A percentile compares a stretch with the other conserved stretches of the same genome.
Evolutionary conservation across 768 basidiomycete genomes (phyloP).

Genomic region (Hydnum rufescens): DNA sequence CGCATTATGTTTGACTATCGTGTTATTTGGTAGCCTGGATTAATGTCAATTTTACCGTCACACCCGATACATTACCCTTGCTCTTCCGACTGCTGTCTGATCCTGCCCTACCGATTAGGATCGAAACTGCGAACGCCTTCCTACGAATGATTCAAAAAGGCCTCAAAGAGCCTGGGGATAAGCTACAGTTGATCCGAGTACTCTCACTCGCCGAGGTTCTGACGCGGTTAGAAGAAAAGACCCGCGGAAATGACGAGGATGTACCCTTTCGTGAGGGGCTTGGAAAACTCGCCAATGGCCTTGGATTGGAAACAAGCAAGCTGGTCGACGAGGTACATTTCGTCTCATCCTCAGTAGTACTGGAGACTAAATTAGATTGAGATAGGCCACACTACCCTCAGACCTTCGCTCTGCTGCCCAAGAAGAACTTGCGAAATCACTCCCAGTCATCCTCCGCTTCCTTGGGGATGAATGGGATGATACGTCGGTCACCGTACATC

Average conservation of each 20-base stretch:
- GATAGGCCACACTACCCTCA: conserved; percentile 19
- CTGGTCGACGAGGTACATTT: conserved; percentile 46
- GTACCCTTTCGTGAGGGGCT: conserved; percentile 79
- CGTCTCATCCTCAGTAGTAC: not conserved
- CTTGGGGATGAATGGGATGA: conserved; percentile 83
- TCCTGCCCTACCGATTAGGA: conserved; percentile 53
- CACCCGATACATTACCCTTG: conserved; percentile 67
- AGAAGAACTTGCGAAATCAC: conserved; percentile 38
- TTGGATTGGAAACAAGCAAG: conserved; percentile 68
- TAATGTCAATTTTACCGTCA: conserved; percentile 90
- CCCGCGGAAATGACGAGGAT: conserved; percentile 57
- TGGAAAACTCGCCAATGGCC: conserved; percentile 60
- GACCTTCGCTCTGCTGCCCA: conserved; percentile 45
- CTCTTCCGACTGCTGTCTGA: conserved; percentile 71
- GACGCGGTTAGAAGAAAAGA: conserved; percentile 59
- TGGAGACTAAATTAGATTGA: not conserved
- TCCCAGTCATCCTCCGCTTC: conserved; percentile 73
- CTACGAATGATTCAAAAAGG: conserved; percentile 80
- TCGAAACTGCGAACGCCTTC: conserved; percentile 65
- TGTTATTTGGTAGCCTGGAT: conserved; percentile 64
- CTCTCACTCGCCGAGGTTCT: conserved; percentile 71
- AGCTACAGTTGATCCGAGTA: conserved; percentile 75
- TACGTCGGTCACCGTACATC: conserved; percentile 68
- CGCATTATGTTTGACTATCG: not conserved
- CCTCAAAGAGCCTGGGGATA: conserved; percentile 76